A percentile compares a stretch with the other conserved stretches of the same genome.
Evolutionary conservation across 305 asterid species (phyloP).

Genomic region (Salvia sclarea): DNA sequence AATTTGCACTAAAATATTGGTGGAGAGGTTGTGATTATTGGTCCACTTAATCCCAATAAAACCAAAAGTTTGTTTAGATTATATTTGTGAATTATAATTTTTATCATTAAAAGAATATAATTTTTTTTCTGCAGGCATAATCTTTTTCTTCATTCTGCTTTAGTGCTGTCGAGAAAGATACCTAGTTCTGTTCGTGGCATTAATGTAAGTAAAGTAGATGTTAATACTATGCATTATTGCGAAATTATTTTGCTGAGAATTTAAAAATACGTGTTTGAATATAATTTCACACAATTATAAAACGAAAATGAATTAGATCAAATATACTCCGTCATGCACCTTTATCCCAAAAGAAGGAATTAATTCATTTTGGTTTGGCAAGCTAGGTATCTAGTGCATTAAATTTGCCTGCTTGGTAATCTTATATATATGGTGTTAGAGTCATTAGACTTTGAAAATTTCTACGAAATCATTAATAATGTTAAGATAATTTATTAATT

Average conservation of each 20-base stretch:
- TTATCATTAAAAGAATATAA: not conserved
- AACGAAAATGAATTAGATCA: not conserved
- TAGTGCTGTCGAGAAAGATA: constrained; percentile 77
- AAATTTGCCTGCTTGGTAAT: constrained; percentile 5
- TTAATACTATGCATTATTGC: not conserved
- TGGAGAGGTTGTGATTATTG: not conserved
- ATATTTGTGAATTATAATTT: not conserved
- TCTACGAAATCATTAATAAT: too few species aligned
- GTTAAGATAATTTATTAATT: too few species aligned
- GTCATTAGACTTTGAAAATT: too few species aligned
- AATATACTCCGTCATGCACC: too few species aligned
- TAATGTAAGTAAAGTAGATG: constrained; percentile 52
- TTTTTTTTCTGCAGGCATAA: constrained; percentile 56
- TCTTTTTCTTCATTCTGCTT: constrained; percentile 90
- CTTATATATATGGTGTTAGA: not conserved
- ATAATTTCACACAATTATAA: not conserved
- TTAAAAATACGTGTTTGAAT: not conserved
- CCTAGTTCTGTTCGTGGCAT: constrained; percentile 79
- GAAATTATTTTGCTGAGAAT: not conserved
- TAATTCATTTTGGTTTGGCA: not conserved
- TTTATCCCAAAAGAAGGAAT: too few species aligned
- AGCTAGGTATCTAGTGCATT: not conserved
- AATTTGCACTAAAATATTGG: not conserved
- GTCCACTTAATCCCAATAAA: not conserved
- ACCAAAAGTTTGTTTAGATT: too few species aligned